Percentiles rank a stretch among this genome's conserved stretches.
Evolutionary conservation across 805 yeast species (phyloP).

Genomic region (Saturnispora zaruensis): DNA sequence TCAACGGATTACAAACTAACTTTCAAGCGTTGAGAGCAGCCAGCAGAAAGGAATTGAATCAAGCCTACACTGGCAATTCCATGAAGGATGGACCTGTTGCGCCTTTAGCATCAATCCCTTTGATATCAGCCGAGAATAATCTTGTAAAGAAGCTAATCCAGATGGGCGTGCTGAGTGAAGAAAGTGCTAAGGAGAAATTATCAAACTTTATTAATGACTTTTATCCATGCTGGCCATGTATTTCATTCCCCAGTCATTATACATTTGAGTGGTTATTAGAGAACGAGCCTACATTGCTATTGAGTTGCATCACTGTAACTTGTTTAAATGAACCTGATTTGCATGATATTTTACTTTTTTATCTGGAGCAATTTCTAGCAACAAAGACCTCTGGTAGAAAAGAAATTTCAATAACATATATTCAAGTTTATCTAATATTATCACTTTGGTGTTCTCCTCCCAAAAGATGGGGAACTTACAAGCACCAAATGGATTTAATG

Average conservation of each 20-base stretch:
- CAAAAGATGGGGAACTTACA: conserved; percentile 42
- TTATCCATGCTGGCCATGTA: conserved; percentile 41
- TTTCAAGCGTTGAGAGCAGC: conserved; percentile 18
- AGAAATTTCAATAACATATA: conserved; percentile 34
- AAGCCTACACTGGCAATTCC: conserved; percentile 28
- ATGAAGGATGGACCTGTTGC: conserved; percentile 31
- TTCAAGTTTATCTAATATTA: conserved; percentile 36
- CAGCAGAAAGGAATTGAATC: background rate
- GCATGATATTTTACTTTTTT: conserved; percentile 35
- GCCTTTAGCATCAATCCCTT: conserved; percentile 28
- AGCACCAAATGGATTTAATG: conserved; percentile 41
- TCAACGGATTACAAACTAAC: conserved; percentile 27
- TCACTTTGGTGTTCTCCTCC: conserved; percentile 50
- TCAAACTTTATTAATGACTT: conserved; percentile 31
- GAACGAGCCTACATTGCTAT: conserved; percentile 35
- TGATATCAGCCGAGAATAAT: conserved; percentile 31
- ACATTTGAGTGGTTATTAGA: conserved; percentile 34
- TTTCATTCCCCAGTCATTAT: conserved; percentile 32
- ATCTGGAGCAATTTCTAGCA: conserved; percentile 38
- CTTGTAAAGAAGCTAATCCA: conserved; percentile 32
- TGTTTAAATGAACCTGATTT: conserved; percentile 37
- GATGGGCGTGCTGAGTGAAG: conserved; percentile 27
- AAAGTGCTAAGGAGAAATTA: conserved; percentile 31
- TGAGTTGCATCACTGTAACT: conserved; percentile 39
- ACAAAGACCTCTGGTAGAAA: conserved; percentile 37